phyloP scores from a whole-genome alignment of 768 basidiomycete genomes.

The Boletus subcaerulescens region DNA sequence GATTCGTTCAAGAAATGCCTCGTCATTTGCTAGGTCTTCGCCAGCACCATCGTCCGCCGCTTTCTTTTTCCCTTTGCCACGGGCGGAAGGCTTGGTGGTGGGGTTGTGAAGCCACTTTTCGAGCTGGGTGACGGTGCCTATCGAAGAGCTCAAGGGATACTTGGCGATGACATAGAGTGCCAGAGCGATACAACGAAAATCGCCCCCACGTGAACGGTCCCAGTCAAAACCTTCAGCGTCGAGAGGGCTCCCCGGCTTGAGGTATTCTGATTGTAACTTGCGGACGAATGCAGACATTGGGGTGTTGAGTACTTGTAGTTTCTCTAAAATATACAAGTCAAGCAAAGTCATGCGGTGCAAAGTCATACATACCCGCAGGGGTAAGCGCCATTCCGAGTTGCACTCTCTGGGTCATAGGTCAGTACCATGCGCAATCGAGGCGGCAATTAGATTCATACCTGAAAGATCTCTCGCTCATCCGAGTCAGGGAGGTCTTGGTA shows the following conservation, averaged over 20 bases:
- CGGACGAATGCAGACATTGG: conserved; percentile 59
- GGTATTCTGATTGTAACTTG: conserved; percentile 46
- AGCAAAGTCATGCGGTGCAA: background rate
- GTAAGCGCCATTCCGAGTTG: conserved; percentile 78
- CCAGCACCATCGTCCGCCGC: conserved; percentile 1
- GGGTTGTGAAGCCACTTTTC: conserved; percentile 49
- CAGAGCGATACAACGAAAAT: conserved; percentile 59
- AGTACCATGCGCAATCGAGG: background rate
- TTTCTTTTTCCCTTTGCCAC: conserved; percentile 23
- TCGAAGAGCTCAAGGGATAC: conserved; percentile 31
- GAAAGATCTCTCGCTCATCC: conserved; percentile 69
- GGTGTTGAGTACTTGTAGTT: conserved; percentile 62
- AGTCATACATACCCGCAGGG: conserved; percentile 47
- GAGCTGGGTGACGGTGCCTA: conserved; percentile 36
- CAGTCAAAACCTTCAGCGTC: conserved; percentile 42
- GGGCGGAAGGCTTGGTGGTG: conserved; percentile 3
- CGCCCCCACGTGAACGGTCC: conserved; percentile 49
- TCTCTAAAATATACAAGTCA: conserved; percentile 40
- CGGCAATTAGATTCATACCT: conserved; percentile 40
- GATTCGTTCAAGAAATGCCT: conserved; percentile 35
- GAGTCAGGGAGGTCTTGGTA: conserved; percentile 56
- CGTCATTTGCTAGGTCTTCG: conserved; percentile 28
- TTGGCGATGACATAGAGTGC: conserved; percentile 51
- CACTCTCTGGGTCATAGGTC: conserved; percentile 50
- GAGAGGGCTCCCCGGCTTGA: conserved; percentile 38